A percentile compares a stretch with the other conserved stretches of the same genome.
These are phyloP conservation scores for Talaromyces sp. DNA, from an alignment of 2,329 filamentous ascomycete species.

Conservation along the genomic window DNA sequence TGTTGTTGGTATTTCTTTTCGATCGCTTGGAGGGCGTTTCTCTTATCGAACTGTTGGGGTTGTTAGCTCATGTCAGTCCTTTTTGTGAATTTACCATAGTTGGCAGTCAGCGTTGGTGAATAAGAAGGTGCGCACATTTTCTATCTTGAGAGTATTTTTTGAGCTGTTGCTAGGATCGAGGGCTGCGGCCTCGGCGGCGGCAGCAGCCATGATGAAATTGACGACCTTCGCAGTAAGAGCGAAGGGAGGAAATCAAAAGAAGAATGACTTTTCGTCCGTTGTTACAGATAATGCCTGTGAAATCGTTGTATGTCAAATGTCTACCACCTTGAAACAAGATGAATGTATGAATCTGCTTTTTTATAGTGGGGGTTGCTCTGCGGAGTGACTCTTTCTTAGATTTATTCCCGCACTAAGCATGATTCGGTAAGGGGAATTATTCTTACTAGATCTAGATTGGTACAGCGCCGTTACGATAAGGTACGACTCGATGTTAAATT, in stretches of 20 bases:
- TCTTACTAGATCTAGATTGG: neutral
- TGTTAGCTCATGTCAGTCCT: neutral
- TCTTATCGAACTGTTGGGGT: conserved; percentile 69
- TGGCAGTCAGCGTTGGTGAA: neutral
- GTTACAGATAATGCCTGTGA: neutral
- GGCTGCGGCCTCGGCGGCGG: conserved; percentile 52
- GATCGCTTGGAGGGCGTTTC: conserved; percentile 73
- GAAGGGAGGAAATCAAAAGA: neutral
- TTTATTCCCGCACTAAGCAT: conserved; percentile 13
- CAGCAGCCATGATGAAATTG: conserved; percentile 37
- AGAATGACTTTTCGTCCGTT: neutral
- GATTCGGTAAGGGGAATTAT: neutral
- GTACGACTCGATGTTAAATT: neutral
- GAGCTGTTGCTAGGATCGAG: conserved; percentile 54
- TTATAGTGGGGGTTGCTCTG: conserved; percentile 11
- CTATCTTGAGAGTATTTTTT: conserved; percentile 63
- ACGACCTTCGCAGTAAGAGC: neutral
- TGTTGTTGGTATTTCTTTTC: conserved; percentile 90
- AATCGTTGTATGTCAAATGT: neutral
- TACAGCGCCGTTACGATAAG: neutral
- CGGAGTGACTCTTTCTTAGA: neutral
- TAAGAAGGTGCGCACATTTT: conserved; percentile 47
- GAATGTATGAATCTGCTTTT: conserved; percentile 7
- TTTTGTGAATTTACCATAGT: neutral
- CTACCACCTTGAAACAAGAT: neutral